Conservation (phyloP, 306 rosid species). For the Hippophae tibetana region DNA sequence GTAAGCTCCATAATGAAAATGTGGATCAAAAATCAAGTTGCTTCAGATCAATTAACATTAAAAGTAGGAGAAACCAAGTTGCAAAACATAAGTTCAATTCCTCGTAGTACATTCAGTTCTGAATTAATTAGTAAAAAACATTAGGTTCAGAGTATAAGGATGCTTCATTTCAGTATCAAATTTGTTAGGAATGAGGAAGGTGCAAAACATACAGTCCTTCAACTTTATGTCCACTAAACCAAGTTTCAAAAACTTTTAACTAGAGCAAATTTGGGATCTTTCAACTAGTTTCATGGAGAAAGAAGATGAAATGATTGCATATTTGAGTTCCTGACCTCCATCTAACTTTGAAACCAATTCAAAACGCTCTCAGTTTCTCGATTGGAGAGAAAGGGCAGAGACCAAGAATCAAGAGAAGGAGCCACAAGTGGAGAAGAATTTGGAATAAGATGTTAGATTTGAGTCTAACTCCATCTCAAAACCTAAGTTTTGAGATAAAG, state of each 20-base stretch:
- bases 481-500: no score
- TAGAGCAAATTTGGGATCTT: background rate
- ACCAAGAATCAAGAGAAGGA: conserved; percentile 31
- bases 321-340: conserved; percentile 20
- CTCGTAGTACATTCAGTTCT: background rate
- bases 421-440: conserved; percentile 34
- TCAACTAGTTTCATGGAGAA: conserved; percentile 26
- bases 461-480: no score
- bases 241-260: background rate
- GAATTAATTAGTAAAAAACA: background rate
- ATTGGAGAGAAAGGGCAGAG: conserved; percentile 12
- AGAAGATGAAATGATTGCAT: conserved; percentile 50
- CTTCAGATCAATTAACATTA: background rate
- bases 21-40: background rate
- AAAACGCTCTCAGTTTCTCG: conserved; percentile 12
- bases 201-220: background rate
- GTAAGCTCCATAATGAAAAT: conserved; percentile 1
- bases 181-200: background rate
- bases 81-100: background rate
- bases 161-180: background rate
- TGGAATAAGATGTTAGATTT: no score
- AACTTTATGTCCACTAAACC: background rate
- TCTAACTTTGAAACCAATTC: conserved; percentile 28
- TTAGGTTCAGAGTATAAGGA: background rate
- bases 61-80: background rate